phyloP scores from a whole-genome alignment of 2,329 filamentous ascomycete species.

The Epichloe glyceriae region DNA sequence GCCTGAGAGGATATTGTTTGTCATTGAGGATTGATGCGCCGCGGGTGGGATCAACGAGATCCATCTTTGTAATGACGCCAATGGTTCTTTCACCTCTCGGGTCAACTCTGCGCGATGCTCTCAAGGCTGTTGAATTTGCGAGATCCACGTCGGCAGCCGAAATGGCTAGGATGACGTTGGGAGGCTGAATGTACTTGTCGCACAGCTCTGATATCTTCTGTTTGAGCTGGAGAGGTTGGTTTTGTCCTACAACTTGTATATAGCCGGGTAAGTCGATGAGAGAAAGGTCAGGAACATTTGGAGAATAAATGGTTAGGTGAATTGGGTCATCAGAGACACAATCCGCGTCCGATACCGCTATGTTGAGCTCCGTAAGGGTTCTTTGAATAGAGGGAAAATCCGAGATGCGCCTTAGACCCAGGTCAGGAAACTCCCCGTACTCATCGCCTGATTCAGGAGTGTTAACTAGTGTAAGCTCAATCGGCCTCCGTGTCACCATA shows the following conservation, averaged over 20 bases:
- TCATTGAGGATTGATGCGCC: conserved; percentile 71
- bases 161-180: conserved; percentile 93
- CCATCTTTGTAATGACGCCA: conserved; percentile 99
- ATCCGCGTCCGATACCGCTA: conserved; percentile 79
- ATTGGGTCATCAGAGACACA: conserved; percentile 97
- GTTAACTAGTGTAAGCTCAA: conserved; percentile 92
- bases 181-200: conserved; percentile 94
- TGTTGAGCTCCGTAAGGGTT: conserved; percentile 86
- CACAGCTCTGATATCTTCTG: conserved; percentile 93
- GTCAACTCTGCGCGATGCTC: conserved; percentile 83
- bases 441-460: conserved; percentile 77
- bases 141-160: conserved; percentile 95
- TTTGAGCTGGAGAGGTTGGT: conserved; percentile 84
- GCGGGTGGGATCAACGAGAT: conserved; percentile 74
- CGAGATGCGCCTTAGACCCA: conserved; percentile 77
- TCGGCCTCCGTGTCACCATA: conserved; percentile 93
- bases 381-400: conserved; percentile 89
- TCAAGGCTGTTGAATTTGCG: conserved; percentile 85
- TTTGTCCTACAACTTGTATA: conserved; percentile 85
- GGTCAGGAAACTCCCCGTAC: conserved; percentile 90
- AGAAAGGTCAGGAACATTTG: conserved; percentile 87
- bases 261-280: conserved; percentile 95
- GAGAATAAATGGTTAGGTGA: conserved; percentile 88
- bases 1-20: conserved; percentile 83
- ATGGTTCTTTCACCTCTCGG: conserved; percentile 92